A percentile compares a stretch with the other conserved stretches of the same genome.
These are phyloP conservation scores for Sarocladium oryzae DNA, from an alignment of 2,329 filamentous ascomycete genomes.

Conservation along the genomic window DNA sequence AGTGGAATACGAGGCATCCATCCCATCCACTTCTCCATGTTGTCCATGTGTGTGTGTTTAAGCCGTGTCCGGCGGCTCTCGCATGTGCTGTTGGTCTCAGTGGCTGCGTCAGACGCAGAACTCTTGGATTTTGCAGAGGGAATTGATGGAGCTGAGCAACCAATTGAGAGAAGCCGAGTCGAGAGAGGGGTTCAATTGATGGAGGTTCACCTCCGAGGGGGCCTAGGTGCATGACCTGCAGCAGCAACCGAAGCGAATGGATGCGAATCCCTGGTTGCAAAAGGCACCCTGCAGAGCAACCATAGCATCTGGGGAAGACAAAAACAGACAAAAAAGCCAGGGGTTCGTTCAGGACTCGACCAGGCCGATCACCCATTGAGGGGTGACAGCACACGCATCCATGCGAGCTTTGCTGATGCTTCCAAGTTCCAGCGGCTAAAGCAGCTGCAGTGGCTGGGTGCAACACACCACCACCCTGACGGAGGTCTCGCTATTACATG, in stretches of 20 bases:
- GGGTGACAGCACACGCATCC: background rate
- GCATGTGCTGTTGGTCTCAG: background rate
- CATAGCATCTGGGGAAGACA: no score
- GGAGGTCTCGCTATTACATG: background rate
- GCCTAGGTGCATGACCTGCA: background rate
- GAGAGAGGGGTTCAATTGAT: background rate
- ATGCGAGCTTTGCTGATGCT: no score
- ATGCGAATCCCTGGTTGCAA: background rate
- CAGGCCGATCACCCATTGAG: background rate
- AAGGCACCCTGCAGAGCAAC: no score
- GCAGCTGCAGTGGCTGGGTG: background rate
- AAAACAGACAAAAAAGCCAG: no score
- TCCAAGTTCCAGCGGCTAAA: background rate
- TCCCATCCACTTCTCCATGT: conserved; percentile 3
- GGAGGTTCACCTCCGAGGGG: background rate
- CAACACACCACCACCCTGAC: background rate
- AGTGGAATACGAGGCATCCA: conserved; percentile 6
- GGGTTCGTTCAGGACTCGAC: no score
- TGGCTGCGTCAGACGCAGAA: background rate
- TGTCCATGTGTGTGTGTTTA: no score
- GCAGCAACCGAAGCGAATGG: background rate
- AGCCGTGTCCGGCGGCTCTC: background rate
- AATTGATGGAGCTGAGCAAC: background rate
- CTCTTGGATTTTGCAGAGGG: background rate
- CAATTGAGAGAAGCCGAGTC: background rate